Evolutionary conservation across 2,329 filamentous ascomycete species (phyloP).

Genomic region (Venturia effusa): DNA sequence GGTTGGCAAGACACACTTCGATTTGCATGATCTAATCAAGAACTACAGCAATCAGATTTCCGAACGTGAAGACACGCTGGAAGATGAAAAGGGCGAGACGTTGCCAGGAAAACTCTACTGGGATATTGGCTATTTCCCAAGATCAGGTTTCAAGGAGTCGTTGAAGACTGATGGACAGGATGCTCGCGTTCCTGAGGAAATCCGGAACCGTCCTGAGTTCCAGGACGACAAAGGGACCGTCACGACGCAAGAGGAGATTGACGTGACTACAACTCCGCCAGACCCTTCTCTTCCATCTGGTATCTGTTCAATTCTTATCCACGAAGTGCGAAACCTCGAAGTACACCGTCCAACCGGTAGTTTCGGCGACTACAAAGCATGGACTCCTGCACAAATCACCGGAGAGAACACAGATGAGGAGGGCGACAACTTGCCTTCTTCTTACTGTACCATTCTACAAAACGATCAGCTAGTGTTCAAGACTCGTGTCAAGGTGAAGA

Average conservation of each 20-base stretch:
- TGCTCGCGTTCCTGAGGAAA: slow-evolving; percentile 40
- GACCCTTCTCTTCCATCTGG: slow-evolving; percentile 51
- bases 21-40: slow-evolving; percentile 54
- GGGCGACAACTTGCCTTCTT: slow-evolving; percentile 47
- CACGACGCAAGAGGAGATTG: slow-evolving; percentile 53
- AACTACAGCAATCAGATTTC: slow-evolving; percentile 38
- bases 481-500: not conserved
- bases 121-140: slow-evolving; percentile 58
- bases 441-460: not conserved
- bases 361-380: slow-evolving; percentile 34
- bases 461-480: not conserved
- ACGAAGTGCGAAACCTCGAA: slow-evolving; percentile 60
- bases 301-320: slow-evolving; percentile 58
- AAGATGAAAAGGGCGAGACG: slow-evolving; percentile 52
- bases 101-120: slow-evolving; percentile 61
- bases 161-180: slow-evolving; percentile 38
- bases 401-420: slow-evolving; percentile 51
- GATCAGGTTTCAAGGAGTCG: slow-evolving; percentile 46
- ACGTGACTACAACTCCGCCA: slow-evolving; percentile 59
- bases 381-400: slow-evolving; percentile 11
- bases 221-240: slow-evolving; percentile 50
- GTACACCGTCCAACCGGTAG: slow-evolving; percentile 48
- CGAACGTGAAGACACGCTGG: slow-evolving; percentile 50
- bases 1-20: slow-evolving; percentile 61
- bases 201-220: slow-evolving; percentile 55